Percentiles rank a stretch among this genome's conserved stretches.
phyloP scores from a whole-genome alignment of 768 basidiomycete genomes.

The Dioszegia aurantiaca region DNA sequence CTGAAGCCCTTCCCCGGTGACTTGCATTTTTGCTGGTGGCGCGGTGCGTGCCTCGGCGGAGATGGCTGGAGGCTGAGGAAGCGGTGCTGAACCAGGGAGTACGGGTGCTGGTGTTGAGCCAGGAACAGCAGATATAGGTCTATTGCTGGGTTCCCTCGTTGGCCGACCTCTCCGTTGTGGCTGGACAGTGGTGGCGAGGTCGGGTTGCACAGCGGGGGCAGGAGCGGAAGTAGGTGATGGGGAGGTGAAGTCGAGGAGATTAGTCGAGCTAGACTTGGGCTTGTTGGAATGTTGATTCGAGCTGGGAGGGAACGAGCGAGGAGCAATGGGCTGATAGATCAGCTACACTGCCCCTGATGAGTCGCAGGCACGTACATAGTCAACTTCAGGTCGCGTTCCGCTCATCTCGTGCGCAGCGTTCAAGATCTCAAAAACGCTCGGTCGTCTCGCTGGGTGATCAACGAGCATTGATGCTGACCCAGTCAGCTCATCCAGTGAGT shows the following conservation, averaged over 20 bases:
- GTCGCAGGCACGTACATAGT: slow-evolving; percentile 57
- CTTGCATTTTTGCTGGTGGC: slow-evolving; percentile 18
- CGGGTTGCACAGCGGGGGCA: slow-evolving; percentile 25
- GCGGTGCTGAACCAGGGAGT: slow-evolving; percentile 11
- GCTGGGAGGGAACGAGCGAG: slow-evolving; percentile 21
- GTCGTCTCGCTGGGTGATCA: slow-evolving; percentile 82
- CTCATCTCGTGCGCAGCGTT: slow-evolving; percentile 77
- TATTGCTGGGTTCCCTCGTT: slow-evolving; percentile 30
- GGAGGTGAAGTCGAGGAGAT: slow-evolving; percentile 41
- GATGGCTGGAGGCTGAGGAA: slow-evolving; percentile 19
- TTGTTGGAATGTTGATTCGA: slow-evolving; percentile 19
- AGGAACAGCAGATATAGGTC: not conserved
- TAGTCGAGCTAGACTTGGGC: slow-evolving; percentile 22
- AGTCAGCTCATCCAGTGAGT: not conserved
- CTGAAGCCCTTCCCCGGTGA: slow-evolving; percentile 29
- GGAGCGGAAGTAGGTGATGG: slow-evolving; percentile 16
- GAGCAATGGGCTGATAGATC: slow-evolving; percentile 27
- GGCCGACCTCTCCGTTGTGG: slow-evolving; percentile 50
- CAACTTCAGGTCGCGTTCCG: slow-evolving; percentile 76
- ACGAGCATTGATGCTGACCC: slow-evolving; percentile 79
- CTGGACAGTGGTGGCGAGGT: slow-evolving; percentile 36
- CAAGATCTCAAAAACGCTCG: slow-evolving; percentile 82
- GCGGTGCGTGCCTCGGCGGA: not conserved
- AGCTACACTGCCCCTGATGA: not conserved
- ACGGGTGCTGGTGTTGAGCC: not conserved